Evolutionary conservation across 2,329 filamentous ascomycete species (phyloP).

Genomic region (Blastomyces emzantsi): DNA sequence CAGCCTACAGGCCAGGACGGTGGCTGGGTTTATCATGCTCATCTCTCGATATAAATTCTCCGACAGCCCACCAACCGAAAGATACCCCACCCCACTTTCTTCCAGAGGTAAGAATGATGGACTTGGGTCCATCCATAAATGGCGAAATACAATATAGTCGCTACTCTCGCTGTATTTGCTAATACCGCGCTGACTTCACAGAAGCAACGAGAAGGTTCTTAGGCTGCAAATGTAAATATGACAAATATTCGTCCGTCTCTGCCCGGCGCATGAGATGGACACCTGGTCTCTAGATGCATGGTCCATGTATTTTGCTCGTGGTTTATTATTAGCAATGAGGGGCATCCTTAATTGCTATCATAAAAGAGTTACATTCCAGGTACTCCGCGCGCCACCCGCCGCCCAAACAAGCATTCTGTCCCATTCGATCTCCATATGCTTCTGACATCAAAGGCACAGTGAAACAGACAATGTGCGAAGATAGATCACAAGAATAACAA

Average conservation of each 20-base stretch:
- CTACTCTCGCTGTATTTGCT: too few species aligned
- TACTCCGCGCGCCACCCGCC: background rate
- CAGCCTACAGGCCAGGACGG: background rate
- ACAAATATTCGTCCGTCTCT: background rate
- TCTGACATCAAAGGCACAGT: background rate
- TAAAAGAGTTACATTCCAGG: background rate
- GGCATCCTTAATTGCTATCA: background rate
- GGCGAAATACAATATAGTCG: too few species aligned
- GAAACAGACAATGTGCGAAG: background rate
- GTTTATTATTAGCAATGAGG: background rate
- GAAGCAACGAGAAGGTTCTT: background rate
- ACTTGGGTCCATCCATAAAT: too few species aligned
- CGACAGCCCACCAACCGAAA: background rate
- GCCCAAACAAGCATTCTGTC: background rate
- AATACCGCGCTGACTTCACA: background rate
- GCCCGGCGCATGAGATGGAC: too few species aligned
- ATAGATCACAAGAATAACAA: background rate
- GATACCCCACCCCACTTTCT: background rate
- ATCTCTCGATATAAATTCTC: background rate
- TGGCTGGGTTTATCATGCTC: background rate
- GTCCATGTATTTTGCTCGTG: too few species aligned
- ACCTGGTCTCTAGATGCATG: too few species aligned
- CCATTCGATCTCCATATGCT: background rate
- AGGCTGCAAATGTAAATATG: background rate
- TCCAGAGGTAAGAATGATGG: background rate